Base-by-base conservation (phyloP, 768 basidiomycete species). In the Leccinellum luteum region DNA sequence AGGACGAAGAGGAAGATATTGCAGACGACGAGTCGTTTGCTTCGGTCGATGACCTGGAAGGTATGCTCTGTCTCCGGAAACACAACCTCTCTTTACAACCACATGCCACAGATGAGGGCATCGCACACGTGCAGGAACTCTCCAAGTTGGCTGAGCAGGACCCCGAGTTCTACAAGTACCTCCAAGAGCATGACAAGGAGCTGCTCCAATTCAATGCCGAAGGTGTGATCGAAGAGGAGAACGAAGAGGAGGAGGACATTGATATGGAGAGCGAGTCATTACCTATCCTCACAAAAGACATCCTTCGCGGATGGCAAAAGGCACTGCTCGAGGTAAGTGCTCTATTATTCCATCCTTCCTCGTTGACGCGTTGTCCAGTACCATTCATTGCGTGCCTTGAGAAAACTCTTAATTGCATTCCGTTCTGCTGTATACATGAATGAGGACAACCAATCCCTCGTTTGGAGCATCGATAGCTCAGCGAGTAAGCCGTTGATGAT, bases 111-210 rank as follows among this genome's bases (percentile, higher is more conserved):
- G 90, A 88, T 53, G 89, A 90, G 55, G 92, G 88, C 23, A 77
- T 78, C 52, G 73, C 78, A 5, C 96, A 98, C 77, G 75, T 93
- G 58, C 73, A 85, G 47, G 90, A 96, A 55, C 81, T 99, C 14
- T 86, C 90, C 38, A 87, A 90, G 68, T 82, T 99, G 34, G 92
- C 92, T 2, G 90, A 96, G 73, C 94, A 93, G 70, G 96, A 99
- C 72, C 96, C 96, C n/a, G 96, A 97, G 68, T 99, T 98, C 76
- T 99, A 85, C 87, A 93, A 95, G 74, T 99, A 95, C 70, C 80
- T 99, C 2, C 89, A 95, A 76, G 92, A 98, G 74, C 94, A 99
- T 68, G 97, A 99, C 73, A 78, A 79, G 57, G 94, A 94, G 55
- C 77, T 98, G n/a, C 79, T 99, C 3, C 81, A 92, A 4, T 98